Base-by-base conservation (phyloP, 768 basidiomycete genomes). In the Macrocybe gigantea region DNA sequence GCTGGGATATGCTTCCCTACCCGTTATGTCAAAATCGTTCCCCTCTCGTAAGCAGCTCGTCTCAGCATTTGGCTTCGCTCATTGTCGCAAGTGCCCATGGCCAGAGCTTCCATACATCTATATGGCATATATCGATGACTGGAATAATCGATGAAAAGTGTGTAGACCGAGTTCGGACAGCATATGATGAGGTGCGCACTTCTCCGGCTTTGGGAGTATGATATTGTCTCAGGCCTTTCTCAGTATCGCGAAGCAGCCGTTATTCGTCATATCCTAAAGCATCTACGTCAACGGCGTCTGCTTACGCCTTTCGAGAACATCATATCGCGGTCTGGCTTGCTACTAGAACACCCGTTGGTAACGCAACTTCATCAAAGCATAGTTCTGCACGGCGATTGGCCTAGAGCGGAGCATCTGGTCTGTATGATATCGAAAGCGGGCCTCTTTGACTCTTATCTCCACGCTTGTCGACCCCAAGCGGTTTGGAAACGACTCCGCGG, bases 271-370 rank as follows among this genome's bases (percentile, higher is more conserved):
- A 71, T 88, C 29, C 70, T 88, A 29, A 88, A 88, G 55, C 83
- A 89, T 59, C 77, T 92, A 41, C 81, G 89, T 32, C 83, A 87
- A 60, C 79, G 85, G 37, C 81, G 85, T 6, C 73, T 88, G 38
- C 67, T 89, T 33, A 73, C 81, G 0, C 80, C 87, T 1, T 87
- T 79, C 60, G 71, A 75, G 48, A 64, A 73, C 34, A 77, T 88
- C 49, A 66, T 85, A 29, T 64, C 72, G 7, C 73, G 79, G 32
- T 74, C 79, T 11, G 71, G 72, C 8, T 60, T 84, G 7, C 72
- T 72, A 40, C 63, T 84, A 12, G 89, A 91, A 59, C 83, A 89
- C 50, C 84, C 88, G 1, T 69, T 85, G 29, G 63, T 89, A 38
- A 82, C 86, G 0, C 64, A 78, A 13, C 66, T 92, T 6, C 79